These are phyloP conservation scores for Salinomyces thailandicus DNA, from an alignment of 2,329 filamentous ascomycete species.

Conservation along the genomic window DNA sequence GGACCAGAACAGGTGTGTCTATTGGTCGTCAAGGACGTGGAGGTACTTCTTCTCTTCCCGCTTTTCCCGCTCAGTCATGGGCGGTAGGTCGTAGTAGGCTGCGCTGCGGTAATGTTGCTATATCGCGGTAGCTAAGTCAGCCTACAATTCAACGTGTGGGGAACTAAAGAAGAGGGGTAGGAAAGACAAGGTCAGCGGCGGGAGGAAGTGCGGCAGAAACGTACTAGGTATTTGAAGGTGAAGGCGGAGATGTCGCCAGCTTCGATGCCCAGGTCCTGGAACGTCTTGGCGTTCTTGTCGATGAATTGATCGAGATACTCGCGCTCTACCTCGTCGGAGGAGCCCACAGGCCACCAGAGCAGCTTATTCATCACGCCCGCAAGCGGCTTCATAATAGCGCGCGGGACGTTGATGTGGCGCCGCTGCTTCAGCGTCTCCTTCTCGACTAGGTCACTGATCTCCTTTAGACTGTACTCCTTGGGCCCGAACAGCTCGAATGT, in stretches of 20 bases:
- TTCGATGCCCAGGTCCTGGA: slow-evolving; percentile 84
- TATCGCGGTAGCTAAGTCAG: neutral
- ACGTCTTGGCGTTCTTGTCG: slow-evolving; percentile 85
- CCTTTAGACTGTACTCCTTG: slow-evolving; percentile 77
- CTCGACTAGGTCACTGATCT: slow-evolving; percentile 82
- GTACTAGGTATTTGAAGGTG: slow-evolving; percentile 88
- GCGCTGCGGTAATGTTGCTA: slow-evolving; percentile 85
- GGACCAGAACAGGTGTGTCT: no score
- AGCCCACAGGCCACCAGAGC: slow-evolving; percentile 81
- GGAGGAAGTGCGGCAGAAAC: no score
- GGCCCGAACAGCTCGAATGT: slow-evolving; percentile 94
- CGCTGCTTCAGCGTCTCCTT: slow-evolving; percentile 84
- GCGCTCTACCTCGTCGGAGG: slow-evolving; percentile 75
- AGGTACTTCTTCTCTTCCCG: slow-evolving; percentile 93
- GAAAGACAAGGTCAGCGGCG: neutral
- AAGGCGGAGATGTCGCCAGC: slow-evolving; percentile 75
- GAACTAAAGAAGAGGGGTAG: neutral
- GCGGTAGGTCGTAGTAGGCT: slow-evolving; percentile 84
- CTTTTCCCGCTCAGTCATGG: slow-evolving; percentile 89
- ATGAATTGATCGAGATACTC: slow-evolving; percentile 91
- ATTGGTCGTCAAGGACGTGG: slow-evolving; percentile 84
- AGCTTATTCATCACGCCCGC: slow-evolving; percentile 66
- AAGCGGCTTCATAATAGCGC: slow-evolving; percentile 63
- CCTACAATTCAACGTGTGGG: neutral
- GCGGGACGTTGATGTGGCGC: slow-evolving; percentile 84